These are phyloP conservation scores for Sclerotinia glacialis DNA, from an alignment of 2,329 filamentous ascomycete species.

Conservation along the genomic window DNA sequence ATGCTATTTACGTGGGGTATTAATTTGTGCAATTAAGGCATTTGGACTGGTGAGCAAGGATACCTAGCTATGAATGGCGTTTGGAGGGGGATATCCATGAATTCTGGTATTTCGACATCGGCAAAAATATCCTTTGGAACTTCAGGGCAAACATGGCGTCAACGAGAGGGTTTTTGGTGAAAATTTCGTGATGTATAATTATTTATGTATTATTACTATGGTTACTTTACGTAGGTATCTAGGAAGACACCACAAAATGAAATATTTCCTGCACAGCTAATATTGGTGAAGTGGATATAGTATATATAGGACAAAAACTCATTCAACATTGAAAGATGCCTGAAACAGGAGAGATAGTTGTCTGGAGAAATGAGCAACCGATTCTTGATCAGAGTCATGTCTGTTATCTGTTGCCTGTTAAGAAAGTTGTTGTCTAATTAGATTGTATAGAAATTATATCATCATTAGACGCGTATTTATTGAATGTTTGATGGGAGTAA, in stretches of 20 bases:
- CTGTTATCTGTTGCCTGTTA: no score
- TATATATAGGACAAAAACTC: no score
- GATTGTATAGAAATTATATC: no score
- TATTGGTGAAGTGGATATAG: no score
- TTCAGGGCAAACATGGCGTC: conserved; percentile 10
- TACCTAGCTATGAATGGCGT: conserved; percentile 19
- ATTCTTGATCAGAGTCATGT: no score
- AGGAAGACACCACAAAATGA: conserved; percentile 9
- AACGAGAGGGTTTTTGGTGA: not conserved
- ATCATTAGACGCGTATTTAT: no score
- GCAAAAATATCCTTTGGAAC: conserved; percentile 14
- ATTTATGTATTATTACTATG: conserved; percentile 16
- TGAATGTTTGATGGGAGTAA: no score
- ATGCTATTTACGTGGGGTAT: not conserved
- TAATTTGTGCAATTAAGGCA: conserved; percentile 4
- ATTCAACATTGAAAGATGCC: not conserved
- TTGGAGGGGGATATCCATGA: conserved; percentile 8
- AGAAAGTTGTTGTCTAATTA: no score
- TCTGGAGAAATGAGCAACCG: no score
- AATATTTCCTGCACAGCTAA: not conserved
- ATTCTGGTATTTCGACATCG: conserved; percentile 1
- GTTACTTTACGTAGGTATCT: conserved; percentile 1
- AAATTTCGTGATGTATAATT: conserved; percentile 16
- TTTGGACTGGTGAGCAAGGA: conserved; percentile 7
- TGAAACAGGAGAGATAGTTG: no score